These are phyloP conservation scores for Nemania sp. DNA, from an alignment of 2,329 filamentous ascomycete species.

Conservation along the genomic window DNA sequence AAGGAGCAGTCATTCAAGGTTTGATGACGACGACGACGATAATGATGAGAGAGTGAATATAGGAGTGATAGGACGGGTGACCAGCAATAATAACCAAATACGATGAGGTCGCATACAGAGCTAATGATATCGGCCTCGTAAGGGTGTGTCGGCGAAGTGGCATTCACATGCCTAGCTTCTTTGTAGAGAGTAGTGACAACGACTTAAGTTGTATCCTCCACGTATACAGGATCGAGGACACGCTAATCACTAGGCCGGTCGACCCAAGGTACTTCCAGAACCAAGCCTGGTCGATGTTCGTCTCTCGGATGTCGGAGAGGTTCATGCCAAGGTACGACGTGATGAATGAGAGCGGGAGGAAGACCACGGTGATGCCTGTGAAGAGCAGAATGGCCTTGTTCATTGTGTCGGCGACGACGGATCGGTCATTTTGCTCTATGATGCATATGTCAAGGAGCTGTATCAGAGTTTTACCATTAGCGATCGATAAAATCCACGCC, in stretches of 20 bases:
- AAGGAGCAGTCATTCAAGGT: too few relatives aligned
- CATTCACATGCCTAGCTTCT: background rate
- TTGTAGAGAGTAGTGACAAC: background rate
- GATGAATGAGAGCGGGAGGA: slow-evolving; percentile 23
- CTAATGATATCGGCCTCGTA: too few relatives aligned
- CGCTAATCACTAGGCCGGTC: slow-evolving; percentile 7
- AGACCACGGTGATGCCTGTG: slow-evolving; percentile 25
- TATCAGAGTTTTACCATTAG: background rate
- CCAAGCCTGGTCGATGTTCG: slow-evolving; percentile 6
- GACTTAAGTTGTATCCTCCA: background rate
- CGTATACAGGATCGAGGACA: slow-evolving; percentile 15
- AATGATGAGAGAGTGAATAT: too few relatives aligned
- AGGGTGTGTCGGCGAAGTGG: too few relatives aligned
- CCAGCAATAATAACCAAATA: too few relatives aligned
- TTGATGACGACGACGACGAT: too few relatives aligned
- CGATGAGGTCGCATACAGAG: too few relatives aligned
- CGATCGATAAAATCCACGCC: background rate
- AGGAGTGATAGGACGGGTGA: too few relatives aligned
- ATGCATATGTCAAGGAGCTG: slow-evolving; percentile 25
- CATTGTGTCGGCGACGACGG: slow-evolving; percentile 20
- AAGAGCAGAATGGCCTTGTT: slow-evolving; percentile 29
- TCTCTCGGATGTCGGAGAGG: slow-evolving; percentile 15
- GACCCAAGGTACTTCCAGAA: slow-evolving; percentile 28
- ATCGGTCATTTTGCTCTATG: slow-evolving; percentile 30
- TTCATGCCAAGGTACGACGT: slow-evolving; percentile 28